These are phyloP conservation scores for Rhynchosporium graminicola DNA, from an alignment of 2,329 filamentous ascomycete species.

Conservation along the genomic window DNA sequence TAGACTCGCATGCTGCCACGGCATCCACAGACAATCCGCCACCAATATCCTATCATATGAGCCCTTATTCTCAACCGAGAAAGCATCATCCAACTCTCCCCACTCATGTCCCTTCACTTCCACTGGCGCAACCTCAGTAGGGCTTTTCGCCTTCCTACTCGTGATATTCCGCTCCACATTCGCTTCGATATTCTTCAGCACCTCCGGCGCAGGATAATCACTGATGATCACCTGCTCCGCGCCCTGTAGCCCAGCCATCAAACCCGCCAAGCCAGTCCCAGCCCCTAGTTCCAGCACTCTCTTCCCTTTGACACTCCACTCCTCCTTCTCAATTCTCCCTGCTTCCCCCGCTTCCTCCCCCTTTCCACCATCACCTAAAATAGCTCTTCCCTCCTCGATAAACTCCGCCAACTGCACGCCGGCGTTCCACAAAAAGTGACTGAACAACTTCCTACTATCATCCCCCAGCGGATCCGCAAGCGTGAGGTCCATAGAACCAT, in stretches of 20 bases:
- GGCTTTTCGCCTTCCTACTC: constrained; percentile 11
- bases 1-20: constrained; percentile 66
- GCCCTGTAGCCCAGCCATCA: constrained; percentile 51
- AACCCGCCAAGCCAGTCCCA: constrained; percentile 19
- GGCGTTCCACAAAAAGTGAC: constrained; percentile 75
- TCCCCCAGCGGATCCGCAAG: constrained; percentile 50
- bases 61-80: constrained; percentile 38
- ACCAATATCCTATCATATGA: constrained; percentile 65
- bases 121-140: constrained; percentile 37
- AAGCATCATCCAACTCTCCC: constrained; percentile 51
- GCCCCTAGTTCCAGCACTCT: constrained; percentile 38
- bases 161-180: constrained; percentile 59
- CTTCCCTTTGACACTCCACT: constrained; percentile 24
- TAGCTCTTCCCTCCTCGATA: constrained; percentile 46
- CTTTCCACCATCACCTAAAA: not conserved
- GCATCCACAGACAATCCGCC: constrained; percentile 77
- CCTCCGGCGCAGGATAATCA: constrained; percentile 65
- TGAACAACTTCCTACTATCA: constrained; percentile 61
- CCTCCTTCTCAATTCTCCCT: not conserved
- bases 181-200: constrained; percentile 57
- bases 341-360: not conserved
- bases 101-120: constrained; percentile 63
- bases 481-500: constrained; percentile 33
- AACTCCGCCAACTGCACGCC: constrained; percentile 57
- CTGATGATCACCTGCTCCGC: constrained; percentile 57